Evolutionary conservation across 2,329 filamentous ascomycete species (phyloP), one percentile per base, ranked within the genome.

Genomic region (Venturia oleaginea): DNA sequence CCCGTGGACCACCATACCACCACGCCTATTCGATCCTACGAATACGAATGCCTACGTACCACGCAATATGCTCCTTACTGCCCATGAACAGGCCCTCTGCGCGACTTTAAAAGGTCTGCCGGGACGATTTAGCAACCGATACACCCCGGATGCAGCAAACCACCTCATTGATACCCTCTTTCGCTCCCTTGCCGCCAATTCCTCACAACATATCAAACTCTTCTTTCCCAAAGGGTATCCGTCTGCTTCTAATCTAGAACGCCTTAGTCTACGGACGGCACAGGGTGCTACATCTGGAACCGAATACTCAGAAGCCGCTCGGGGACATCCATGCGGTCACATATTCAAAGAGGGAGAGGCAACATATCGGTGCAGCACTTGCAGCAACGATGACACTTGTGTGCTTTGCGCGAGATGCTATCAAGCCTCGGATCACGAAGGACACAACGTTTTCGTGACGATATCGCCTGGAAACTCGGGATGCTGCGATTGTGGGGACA

Each of bases 401-500:
- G 93, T 94, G 61, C 83, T 99, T 19, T 99, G 94, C 78, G 91
- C 90, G 71, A 87, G 88, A 69, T 99, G 94, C 77, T 99, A 96
- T 74, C 91, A 97, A 72, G 86, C 92, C 32, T 97, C 93, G 46
- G 93, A 99, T 72, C 94, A 99, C 75, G 88, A 91, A 13, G 92
- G 89, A 15, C 94, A 99, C 76, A 90, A 91, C 78, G 92, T 97
- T 64, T 88, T 90, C 71, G 91, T 99, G 65, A 89, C 84, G 65
- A 86, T 96, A 59, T 96, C 92, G 0, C 86, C 89, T 2, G 93
- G 93, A 7, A 96, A 97, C 73, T 94, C 89, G 72, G 93, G 93
- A 55, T 97, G 95, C 78, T 99, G 94, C 76, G 94, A 99, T 76
- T 99, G 94, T 73, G 94, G 94, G 66, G 94, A 99, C 73, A 86